Conservation (phyloP, 2,329 filamentous ascomycete species). For the Sporothrix protearum region DNA sequence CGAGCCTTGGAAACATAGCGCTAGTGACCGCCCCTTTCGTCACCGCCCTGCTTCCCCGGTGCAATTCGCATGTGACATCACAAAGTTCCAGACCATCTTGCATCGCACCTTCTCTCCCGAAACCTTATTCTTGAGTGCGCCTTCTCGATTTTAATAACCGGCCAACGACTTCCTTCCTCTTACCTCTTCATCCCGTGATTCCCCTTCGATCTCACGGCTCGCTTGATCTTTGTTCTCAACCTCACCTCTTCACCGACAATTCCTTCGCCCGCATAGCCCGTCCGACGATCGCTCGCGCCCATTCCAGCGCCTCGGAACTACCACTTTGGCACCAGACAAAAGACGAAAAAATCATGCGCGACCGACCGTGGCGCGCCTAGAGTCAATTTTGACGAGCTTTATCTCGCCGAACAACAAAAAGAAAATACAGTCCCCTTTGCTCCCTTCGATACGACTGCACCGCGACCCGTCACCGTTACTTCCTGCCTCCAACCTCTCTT, state of each 20-base stretch:
- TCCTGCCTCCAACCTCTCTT: too few relatives aligned
- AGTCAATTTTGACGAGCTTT: neutral
- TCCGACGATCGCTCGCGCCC: conserved; percentile 2
- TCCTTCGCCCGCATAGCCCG: neutral
- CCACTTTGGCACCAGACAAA: neutral
- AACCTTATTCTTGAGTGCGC: neutral
- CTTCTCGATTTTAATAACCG: neutral
- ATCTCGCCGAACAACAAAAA: neutral
- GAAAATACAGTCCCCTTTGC: neutral
- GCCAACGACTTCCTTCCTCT: neutral
- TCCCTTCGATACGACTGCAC: neutral
- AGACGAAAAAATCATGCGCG: neutral
- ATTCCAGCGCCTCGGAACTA: neutral
- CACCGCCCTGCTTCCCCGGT: neutral
- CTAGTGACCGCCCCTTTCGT: neutral
- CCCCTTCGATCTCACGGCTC: neutral
- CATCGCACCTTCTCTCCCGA: neutral
- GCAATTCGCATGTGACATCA: conserved; percentile 18
- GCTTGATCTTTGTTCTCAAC: neutral
- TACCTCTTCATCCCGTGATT: neutral
- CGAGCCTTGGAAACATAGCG: neutral
- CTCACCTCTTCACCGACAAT: neutral
- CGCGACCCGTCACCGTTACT: neutral
- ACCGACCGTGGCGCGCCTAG: neutral
- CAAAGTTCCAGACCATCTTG: neutral